Percentiles rank a stretch among this genome's conserved stretches.
phyloP scores from a whole-genome alignment of 805 yeast genomes.

The Ogataea siamensis region DNA sequence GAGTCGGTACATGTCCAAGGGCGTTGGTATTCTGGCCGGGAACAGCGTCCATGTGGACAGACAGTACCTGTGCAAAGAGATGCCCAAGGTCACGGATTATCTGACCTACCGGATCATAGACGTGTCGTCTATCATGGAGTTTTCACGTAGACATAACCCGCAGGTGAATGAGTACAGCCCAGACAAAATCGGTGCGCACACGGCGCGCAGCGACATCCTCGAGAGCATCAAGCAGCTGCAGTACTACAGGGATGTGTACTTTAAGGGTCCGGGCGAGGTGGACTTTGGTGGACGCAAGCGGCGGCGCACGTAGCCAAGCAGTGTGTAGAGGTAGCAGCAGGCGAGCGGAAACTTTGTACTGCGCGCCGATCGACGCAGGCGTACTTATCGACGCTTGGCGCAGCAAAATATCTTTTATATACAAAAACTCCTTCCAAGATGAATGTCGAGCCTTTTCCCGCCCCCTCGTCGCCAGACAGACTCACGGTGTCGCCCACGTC shows the following conservation, averaged over 20 bases:
- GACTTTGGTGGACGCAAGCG: slow-evolving; percentile 5
- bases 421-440: slow-evolving; percentile 5
- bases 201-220: slow-evolving; percentile 83
- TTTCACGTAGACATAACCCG: slow-evolving; percentile 76
- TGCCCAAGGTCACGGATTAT: slow-evolving; percentile 67
- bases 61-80: slow-evolving; percentile 75
- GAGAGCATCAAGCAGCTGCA: slow-evolving; percentile 83
- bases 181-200: slow-evolving; percentile 67
- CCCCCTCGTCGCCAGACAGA: slow-evolving; percentile 34
- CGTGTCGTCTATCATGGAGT: slow-evolving; percentile 83
- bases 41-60: slow-evolving; percentile 91
- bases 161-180: slow-evolving; percentile 56
- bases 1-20: slow-evolving; percentile 48
- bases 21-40: slow-evolving; percentile 79
- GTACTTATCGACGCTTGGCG: slow-evolving; percentile 5
- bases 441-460: slow-evolving; percentile 33
- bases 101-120: slow-evolving; percentile 80
- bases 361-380: slow-evolving; percentile 11
- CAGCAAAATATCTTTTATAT: slow-evolving; percentile 4
- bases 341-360: background rate
- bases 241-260: slow-evolving; percentile 72
- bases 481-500: slow-evolving; percentile 36
- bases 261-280: slow-evolving; percentile 31
- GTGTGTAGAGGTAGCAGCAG: background rate
- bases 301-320: background rate